Conservation (phyloP, 148 eudicot genomes). For the Rhododendron ovatum region DNA sequence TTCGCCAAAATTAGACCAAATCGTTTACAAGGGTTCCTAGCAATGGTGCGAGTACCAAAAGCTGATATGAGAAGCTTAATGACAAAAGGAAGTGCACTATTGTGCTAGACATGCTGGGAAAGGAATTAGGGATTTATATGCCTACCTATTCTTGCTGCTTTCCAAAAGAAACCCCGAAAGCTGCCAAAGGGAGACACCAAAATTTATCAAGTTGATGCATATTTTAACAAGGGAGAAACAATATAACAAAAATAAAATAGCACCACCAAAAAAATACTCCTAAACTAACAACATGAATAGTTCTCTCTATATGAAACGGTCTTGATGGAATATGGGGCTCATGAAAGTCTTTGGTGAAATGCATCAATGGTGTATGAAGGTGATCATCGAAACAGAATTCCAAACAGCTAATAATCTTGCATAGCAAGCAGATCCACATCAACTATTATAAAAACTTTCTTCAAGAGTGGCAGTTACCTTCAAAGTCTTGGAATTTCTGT, state of each 20-base stretch:
- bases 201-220: background rate
- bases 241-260: background rate
- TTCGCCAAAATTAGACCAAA: too few species aligned
- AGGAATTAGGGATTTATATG: background rate
- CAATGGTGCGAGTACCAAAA: background rate
- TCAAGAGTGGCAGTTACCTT: background rate
- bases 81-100: background rate
- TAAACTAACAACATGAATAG: background rate
- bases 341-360: background rate
- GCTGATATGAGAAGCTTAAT: background rate
- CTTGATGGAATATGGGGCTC: background rate
- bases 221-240: background rate
- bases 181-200: slow-evolving; percentile 30
- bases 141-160: slow-evolving; percentile 95
- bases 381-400: background rate
- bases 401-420: background rate
- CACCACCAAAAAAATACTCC: background rate
- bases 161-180: slow-evolving; percentile 97
- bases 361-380: background rate
- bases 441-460: background rate
- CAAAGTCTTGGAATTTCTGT: too few species aligned
- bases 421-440: background rate
- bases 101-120: background rate
- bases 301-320: background rate
- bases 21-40: background rate